Evolutionary conservation across 2,329 filamentous ascomycete species (phyloP).

Genomic region (Rhexocercosporidium sp.): DNA sequence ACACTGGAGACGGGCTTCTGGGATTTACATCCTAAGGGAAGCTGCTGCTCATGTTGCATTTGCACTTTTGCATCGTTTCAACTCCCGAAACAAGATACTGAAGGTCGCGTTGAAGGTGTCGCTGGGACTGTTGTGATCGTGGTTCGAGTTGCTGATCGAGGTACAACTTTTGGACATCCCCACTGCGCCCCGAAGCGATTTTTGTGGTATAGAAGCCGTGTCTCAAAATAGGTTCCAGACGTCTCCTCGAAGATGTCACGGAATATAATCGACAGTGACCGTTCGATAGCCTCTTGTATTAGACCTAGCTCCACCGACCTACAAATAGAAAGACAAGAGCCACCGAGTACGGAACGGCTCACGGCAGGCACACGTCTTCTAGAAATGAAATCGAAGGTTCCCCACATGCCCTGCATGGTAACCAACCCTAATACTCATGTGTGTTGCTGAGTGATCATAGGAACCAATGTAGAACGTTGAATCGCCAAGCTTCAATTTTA

Average conservation of each 20-base stretch:
- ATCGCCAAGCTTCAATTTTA: neutral
- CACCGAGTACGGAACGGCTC: neutral
- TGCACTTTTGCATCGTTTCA: slow-evolving; percentile 5
- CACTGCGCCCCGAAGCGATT: slow-evolving; percentile 3
- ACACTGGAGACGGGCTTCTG: neutral
- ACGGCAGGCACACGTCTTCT: slow-evolving; percentile 5
- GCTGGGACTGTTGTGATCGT: neutral
- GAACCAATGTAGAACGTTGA: neutral
- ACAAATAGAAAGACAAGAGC: slow-evolving; percentile 7
- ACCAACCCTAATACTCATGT: slow-evolving; percentile 4
- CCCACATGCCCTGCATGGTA: slow-evolving; percentile 9
- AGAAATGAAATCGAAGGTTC: slow-evolving; percentile 11
- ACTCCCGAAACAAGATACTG: neutral
- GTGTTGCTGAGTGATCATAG: slow-evolving; percentile 6
- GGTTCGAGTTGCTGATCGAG: neutral
- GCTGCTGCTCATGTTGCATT: neutral
- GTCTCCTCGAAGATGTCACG: neutral
- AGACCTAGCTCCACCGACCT: neutral
- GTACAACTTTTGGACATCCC: neutral
- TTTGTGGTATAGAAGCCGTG: slow-evolving; percentile 10
- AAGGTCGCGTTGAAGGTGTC: neutral
- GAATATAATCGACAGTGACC: neutral
- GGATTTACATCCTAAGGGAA: neutral
- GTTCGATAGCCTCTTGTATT: neutral
- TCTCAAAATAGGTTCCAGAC: slow-evolving; percentile 30